phyloP scores from a whole-genome alignment of 805 yeast genomes.

The Candida tallmaniae region DNA sequence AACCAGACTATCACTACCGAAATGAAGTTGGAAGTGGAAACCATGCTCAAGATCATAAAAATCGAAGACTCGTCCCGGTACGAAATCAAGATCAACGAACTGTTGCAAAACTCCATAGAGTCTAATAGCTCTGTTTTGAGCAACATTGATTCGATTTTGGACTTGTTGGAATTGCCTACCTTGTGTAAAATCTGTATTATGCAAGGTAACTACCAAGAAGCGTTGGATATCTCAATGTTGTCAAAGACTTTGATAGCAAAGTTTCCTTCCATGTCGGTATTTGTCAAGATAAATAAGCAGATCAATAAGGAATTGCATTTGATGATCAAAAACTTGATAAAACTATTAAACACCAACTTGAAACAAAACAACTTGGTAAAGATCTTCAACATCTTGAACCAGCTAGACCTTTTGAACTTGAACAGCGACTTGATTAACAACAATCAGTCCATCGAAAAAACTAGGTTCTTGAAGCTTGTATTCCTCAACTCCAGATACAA shows the following conservation, averaged over 20 bases:
- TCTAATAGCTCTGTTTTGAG: constrained; percentile 39
- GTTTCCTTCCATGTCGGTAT: constrained; percentile 56
- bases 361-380: constrained; percentile 78
- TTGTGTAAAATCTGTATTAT: constrained; percentile 77
- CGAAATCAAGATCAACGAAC: constrained; percentile 19
- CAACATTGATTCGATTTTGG: constrained; percentile 69
- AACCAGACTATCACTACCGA: constrained; percentile 18
- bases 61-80: constrained; percentile 3
- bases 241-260: constrained; percentile 64
- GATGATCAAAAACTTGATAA: constrained; percentile 69
- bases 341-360: constrained; percentile 66
- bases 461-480: constrained; percentile 41
- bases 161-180: constrained; percentile 79
- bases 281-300: constrained; percentile 46
- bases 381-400: constrained; percentile 67
- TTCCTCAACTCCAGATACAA: constrained; percentile 64
- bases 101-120: constrained; percentile 16
- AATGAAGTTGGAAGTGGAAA: constrained; percentile 13
- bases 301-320: constrained; percentile 52
- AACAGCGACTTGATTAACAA: constrained; percentile 73
- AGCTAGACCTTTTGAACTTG: constrained; percentile 61
- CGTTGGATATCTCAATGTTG: constrained; percentile 76
- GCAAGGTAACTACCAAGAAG: constrained; percentile 84
- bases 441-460: constrained; percentile 48
- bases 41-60: constrained; percentile 11